Evolutionary conservation across 192 early-diverging fungal species (phyloP).

Genomic region (Dimargaris cristalligena): DNA sequence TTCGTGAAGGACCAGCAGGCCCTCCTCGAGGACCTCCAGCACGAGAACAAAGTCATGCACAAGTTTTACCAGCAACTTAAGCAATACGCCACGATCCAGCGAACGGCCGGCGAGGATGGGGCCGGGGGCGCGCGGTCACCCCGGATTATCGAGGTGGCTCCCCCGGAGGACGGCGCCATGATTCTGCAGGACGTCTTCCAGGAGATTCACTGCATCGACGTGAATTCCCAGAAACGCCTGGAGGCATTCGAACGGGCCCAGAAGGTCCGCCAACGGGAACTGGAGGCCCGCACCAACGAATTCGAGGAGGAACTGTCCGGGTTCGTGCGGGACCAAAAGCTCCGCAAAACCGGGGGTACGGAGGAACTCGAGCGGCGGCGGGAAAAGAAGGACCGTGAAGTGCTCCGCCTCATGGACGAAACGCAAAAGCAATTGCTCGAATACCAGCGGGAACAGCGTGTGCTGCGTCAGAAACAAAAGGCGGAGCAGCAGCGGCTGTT

Average conservation of each 20-base stretch:
- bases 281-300: constrained; percentile 51
- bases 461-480: constrained; percentile 9
- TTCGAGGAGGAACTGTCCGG: constrained; percentile 53
- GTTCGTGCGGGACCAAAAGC: constrained; percentile 43
- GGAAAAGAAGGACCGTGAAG: constrained; percentile 45
- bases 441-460: constrained; percentile 7
- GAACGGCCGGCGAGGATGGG: constrained; percentile 22
- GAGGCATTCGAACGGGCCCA: constrained; percentile 49
- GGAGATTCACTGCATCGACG: constrained; percentile 47
- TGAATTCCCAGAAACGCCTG: constrained; percentile 43
- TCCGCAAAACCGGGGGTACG: constrained; percentile 62
- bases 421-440: constrained; percentile 10
- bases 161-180: constrained; percentile 41
- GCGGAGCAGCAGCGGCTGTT: constrained; percentile 5
- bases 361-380: constrained; percentile 51
- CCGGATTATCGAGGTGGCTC: constrained; percentile 31
- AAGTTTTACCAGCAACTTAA: constrained; percentile 39
- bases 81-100: constrained; percentile 38
- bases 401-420: constrained; percentile 30
- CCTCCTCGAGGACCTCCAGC: constrained; percentile 44
- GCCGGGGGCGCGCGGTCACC: constrained; percentile 18
- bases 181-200: constrained; percentile 47
- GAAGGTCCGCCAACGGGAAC: constrained; percentile 43
- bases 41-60: constrained; percentile 38
- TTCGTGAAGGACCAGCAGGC: constrained; percentile 66